Evolutionary conservation across 176 grass and related monocot species (phyloP).

Genomic region (Bonia amplexicaulis): DNA sequence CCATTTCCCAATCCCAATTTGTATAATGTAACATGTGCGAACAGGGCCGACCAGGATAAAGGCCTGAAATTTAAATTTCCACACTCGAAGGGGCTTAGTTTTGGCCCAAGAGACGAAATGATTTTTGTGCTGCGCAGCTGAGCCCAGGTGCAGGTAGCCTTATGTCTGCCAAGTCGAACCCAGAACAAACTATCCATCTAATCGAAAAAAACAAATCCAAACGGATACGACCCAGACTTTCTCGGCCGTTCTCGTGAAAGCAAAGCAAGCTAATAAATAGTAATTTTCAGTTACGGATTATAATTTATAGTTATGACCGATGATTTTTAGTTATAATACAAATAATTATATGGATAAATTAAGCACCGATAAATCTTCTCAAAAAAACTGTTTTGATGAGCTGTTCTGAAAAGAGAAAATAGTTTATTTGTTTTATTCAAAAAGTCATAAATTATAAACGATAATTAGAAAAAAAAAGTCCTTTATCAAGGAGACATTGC

Average conservation of each 20-base stretch:
- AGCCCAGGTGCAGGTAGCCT: neutral
- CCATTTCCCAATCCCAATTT: no score
- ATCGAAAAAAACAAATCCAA: neutral
- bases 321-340: no score
- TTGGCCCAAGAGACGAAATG: neutral
- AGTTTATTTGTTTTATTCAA: no score
- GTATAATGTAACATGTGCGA: neutral
- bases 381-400: accelerated
- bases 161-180: neutral
- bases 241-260: neutral
- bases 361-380: no score
- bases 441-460: no score
- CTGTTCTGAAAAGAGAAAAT: no score
- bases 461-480: no score
- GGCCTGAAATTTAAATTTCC: neutral
- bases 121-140: neutral
- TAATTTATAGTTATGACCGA: no score
- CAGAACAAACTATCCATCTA: no score
- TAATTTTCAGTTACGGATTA: no score
- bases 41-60: neutral
- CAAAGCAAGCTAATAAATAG: neutral
- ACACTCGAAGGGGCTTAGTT: neutral
- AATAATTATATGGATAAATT: no score
- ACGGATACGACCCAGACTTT: neutral
- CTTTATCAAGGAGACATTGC: neutral